Conservation (phyloP, 768 basidiomycete genomes). For the Russula emetica region DNA sequence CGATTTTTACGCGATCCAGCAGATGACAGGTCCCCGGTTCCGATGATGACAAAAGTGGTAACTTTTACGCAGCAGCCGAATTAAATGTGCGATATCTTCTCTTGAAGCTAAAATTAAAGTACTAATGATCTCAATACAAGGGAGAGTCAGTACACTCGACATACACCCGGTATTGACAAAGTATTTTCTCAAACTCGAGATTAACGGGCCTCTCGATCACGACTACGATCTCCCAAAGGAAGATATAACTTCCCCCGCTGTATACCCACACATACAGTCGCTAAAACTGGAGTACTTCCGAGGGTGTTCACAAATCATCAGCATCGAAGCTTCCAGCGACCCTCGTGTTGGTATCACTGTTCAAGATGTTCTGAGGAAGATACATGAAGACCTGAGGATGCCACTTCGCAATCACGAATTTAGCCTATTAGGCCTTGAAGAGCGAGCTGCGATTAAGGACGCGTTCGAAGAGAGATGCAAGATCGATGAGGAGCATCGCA, state of each 20-base stretch:
- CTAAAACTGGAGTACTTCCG: conserved; percentile 13
- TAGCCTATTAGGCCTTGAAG: neutral
- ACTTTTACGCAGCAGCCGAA: conserved; percentile 8
- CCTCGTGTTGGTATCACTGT: conserved; percentile 4
- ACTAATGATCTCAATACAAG: neutral
- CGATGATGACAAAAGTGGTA: neutral
- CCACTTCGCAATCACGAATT: neutral
- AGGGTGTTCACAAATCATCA: conserved; percentile 8
- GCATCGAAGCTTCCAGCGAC: neutral
- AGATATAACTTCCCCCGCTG: conserved; percentile 4
- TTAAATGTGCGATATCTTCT: neutral
- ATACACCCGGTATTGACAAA: conserved; percentile 7
- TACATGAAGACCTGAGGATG: conserved; percentile 7
- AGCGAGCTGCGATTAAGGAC: neutral
- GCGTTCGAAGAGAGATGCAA: conserved; percentile 9
- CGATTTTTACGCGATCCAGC: neutral
- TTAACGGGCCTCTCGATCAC: neutral
- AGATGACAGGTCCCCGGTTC: neutral
- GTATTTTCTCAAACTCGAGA: conserved; percentile 16
- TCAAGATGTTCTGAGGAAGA: conserved; percentile 5
- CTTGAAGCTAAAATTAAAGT: no score
- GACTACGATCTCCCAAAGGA: conserved; percentile 12
- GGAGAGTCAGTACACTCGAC: conserved; percentile 6
- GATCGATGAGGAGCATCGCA: neutral
- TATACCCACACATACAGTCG: neutral